Evolutionary conservation across 2,329 filamentous ascomycete genomes (phyloP).

Genomic region (Fusarium euwallaceae): DNA sequence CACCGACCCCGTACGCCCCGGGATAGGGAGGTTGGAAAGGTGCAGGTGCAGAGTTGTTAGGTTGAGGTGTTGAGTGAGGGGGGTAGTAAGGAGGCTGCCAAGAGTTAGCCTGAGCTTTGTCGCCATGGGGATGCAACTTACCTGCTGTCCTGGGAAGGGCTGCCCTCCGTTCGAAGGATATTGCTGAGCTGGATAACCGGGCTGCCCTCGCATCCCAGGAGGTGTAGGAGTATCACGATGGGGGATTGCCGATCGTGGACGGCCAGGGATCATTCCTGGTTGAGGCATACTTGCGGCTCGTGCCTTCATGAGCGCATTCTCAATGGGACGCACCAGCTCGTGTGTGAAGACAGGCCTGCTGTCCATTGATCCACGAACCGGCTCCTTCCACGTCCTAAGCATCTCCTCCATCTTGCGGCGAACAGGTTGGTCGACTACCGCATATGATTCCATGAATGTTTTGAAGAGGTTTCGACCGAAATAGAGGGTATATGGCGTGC

Average conservation of each 20-base stretch:
- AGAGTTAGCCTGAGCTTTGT: slow-evolving; percentile 14
- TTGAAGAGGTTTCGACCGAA: slow-evolving; percentile 91
- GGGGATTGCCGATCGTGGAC: slow-evolving; percentile 65
- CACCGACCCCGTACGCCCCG: slow-evolving; percentile 53
- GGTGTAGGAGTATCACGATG: slow-evolving; percentile 83
- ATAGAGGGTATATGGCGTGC: slow-evolving; percentile 96
- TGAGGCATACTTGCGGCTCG: slow-evolving; percentile 70
- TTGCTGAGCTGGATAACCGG: slow-evolving; percentile 45
- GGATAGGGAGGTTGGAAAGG: slow-evolving; percentile 59
- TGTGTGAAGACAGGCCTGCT: slow-evolving; percentile 91
- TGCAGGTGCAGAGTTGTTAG: slow-evolving; percentile 50
- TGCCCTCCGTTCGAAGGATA: slow-evolving; percentile 52
- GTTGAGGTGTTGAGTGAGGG: slow-evolving; percentile 56
- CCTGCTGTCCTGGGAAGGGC: slow-evolving; percentile 47
- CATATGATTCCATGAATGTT: slow-evolving; percentile 97
- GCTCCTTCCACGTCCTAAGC: slow-evolving; percentile 98
- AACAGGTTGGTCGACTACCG: slow-evolving; percentile 84
- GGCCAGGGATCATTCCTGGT: slow-evolving; percentile 60
- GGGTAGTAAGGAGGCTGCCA: slow-evolving; percentile 49
- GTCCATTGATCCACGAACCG: slow-evolving; percentile 93
- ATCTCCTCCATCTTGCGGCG: slow-evolving; percentile 96
- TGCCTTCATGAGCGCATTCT: slow-evolving; percentile 92
- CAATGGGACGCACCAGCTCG: slow-evolving; percentile 90
- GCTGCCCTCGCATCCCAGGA: slow-evolving; percentile 61
- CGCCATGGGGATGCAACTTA: slow-evolving; percentile 27